Evolutionary conservation across 1,284 basidiomycete genomes (phyloP).

Genomic region (Crucibulum cyathiforme): DNA sequence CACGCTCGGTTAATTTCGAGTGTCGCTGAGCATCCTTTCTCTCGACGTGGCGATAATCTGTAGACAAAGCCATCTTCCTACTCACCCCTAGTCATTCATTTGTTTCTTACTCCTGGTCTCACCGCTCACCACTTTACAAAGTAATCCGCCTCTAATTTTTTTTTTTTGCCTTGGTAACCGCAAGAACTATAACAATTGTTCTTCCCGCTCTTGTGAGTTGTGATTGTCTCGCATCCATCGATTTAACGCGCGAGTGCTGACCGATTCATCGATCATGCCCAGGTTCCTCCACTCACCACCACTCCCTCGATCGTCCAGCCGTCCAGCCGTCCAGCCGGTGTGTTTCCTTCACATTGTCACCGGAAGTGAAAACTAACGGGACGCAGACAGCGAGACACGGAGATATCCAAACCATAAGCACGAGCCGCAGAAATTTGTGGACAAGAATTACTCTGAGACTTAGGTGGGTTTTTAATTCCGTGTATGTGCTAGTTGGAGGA

Average conservation of each 20-base stretch:
- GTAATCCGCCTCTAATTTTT: conserved; percentile 36
- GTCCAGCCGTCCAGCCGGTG: not conserved
- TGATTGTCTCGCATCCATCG: not conserved
- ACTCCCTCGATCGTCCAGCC: not conserved
- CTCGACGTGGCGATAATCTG: conserved; percentile 42
- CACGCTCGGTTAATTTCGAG: conserved; percentile 62
- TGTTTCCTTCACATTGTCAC: not conserved
- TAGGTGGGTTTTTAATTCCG: too few species aligned
- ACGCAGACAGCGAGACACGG: not conserved
- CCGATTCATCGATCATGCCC: not conserved
- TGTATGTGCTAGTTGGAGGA: conserved; percentile 4
- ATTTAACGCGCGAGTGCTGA: not conserved
- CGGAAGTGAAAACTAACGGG: not conserved
- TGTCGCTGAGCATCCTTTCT: conserved; percentile 29
- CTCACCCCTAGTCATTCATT: conserved; percentile 62
- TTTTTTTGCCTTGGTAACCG: conserved; percentile 22
- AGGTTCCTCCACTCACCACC: not conserved
- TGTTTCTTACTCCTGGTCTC: conserved; percentile 34
- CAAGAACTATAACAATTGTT: conserved; percentile 4
- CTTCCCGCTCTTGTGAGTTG: not conserved
- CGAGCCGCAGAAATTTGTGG: not conserved
- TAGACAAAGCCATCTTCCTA: conserved; percentile 34
- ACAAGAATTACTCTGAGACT: too few species aligned
- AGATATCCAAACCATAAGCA: not conserved
- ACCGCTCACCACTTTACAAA: conserved; percentile 26